Conservation (phyloP, 2,329 filamentous ascomycete genomes). For the Rutstroemia sp. region DNA sequence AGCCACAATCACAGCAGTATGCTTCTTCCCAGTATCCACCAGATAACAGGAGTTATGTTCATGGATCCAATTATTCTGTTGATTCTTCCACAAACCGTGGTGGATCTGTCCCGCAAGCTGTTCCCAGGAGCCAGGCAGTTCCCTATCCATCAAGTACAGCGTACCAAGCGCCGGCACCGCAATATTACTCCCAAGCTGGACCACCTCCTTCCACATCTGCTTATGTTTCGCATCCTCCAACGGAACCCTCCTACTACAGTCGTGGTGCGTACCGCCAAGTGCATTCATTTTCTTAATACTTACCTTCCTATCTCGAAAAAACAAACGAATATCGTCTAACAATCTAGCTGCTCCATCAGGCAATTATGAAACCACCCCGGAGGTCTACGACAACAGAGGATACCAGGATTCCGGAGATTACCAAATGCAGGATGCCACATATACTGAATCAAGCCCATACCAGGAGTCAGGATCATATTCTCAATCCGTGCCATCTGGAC, state of each 20-base stretch:
- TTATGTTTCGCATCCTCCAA: conserved; percentile 33
- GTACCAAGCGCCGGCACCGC: conserved; percentile 15
- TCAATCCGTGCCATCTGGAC: conserved; percentile 19
- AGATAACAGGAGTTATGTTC: conserved; percentile 25
- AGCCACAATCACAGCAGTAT: conserved; percentile 9
- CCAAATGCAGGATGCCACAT: conserved; percentile 10
- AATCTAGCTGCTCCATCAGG: conserved; percentile 25
- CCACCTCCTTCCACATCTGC: conserved; percentile 30
- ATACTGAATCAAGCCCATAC: conserved; percentile 15
- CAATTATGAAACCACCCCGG: conserved; percentile 15
- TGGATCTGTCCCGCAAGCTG: conserved; percentile 9
- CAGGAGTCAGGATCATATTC: conserved; percentile 18
- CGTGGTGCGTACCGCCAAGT: conserved; percentile 48
- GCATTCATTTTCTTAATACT: conserved; percentile 13
- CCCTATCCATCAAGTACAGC: conserved; percentile 10
- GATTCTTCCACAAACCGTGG: conserved; percentile 14
- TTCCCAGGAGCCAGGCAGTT: conserved; percentile 13
- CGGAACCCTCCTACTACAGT: conserved; percentile 46
- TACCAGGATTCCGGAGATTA: conserved; percentile 17
- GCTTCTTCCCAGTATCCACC: conserved; percentile 13
- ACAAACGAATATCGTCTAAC: conserved; percentile 26
- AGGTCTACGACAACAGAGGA: conserved; percentile 17
- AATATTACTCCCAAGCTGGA: conserved; percentile 29
- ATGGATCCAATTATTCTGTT: conserved; percentile 23
- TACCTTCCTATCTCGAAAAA: conserved; percentile 8